Evolutionary conservation across 2,329 filamentous ascomycete genomes (phyloP), one percentile per base, ranked within the genome.

Genomic region (Corinectria fuckeliana): DNA sequence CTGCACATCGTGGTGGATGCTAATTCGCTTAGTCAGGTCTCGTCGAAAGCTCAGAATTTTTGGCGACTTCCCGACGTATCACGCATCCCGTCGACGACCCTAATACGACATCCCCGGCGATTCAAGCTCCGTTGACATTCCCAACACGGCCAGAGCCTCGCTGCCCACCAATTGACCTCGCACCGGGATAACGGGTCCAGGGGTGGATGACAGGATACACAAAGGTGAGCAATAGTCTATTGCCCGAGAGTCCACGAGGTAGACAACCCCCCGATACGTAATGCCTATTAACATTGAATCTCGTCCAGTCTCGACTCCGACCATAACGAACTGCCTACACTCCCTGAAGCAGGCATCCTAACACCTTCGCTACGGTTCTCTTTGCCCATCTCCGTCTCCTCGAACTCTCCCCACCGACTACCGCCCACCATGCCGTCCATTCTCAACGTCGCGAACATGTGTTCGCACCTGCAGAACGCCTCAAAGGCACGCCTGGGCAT

Each of bases 381-480:
- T 11, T 28, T 16, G 9, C 8, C 5, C 18, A 16, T 7, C 36
- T 21, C 21, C 38, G n/a, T 25, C 25, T 45, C 21, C 18, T 48
- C 38, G 34, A 52, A 51, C 23, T 25, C 47, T 11, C 28, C 36
- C 21, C 25, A n/a, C n/a, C n/a, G n/a, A n/a, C 20, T 34, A 47
- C 30, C 38, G 47, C 51, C 58, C 67, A 69, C 45, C 64, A 78
- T 78, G 76, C 75, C 76, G 5, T 78, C 76, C 70, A 85, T 97
- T 78, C 81, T 85, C 73, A 87, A 89, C 77, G 85, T 96, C 65
- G 84, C 87, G 70, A 82, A 94, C 81, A 87, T 93, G 78, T 96
- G 91, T 83, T 93, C 92, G 67, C 93, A 97, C 80, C 84, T 97
- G 57, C 91, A 95, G 76, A 97, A 97, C 81, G 91, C 91, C 67